Evolutionary conservation across 192 early-diverging fungal species (phyloP), one percentile per base, ranked within the genome.

Genomic region (Rhizophagus clarus): DNA sequence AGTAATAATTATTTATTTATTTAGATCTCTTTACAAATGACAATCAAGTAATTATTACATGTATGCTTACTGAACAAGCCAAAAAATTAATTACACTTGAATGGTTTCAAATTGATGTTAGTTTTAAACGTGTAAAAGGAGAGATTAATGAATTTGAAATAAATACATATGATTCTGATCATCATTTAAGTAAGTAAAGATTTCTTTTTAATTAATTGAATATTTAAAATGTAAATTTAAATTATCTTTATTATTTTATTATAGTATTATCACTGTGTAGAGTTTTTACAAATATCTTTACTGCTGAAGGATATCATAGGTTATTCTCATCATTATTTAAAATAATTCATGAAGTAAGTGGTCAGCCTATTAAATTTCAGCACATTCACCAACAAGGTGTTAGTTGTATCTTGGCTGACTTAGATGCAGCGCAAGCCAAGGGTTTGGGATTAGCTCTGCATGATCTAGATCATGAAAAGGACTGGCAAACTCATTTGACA

Each of bases 271-370:
- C 29, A 29, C 26, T 14, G 1, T 51, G 17, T 51, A 17, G 49
- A 51, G 29, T 66, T 26, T 66, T 64, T 28, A 64, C 62, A 28
- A 64, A 66, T 66, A 5, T 66, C 3, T 66, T 66, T 66, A 66
- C 26, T 26, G 28, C 26, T 66, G 28, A 66, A 66, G 63, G 26
- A 32, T 66, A 29, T 15, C 10, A 66, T 14, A 51, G 10, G 4
- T 66, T 66, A 66, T 28, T 66, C 10, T 26, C 10, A 15, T 26
- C 15, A 10, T 66, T 66, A 66, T 66, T 66, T 26, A 7, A 66
- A 66, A 29, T 66, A 66, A 66, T 66, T 66, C 10, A 66, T 29
- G 63, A 66, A 66, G 14, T 66, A 14, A 66, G 26, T 17, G 26
- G 10, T 15, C 26, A 28, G 3, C 10, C 10, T 26, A 66, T 66